phyloP scores from a whole-genome alignment of 495 filamentous ascomycete species.

The Mytilinidion resinicola region DNA sequence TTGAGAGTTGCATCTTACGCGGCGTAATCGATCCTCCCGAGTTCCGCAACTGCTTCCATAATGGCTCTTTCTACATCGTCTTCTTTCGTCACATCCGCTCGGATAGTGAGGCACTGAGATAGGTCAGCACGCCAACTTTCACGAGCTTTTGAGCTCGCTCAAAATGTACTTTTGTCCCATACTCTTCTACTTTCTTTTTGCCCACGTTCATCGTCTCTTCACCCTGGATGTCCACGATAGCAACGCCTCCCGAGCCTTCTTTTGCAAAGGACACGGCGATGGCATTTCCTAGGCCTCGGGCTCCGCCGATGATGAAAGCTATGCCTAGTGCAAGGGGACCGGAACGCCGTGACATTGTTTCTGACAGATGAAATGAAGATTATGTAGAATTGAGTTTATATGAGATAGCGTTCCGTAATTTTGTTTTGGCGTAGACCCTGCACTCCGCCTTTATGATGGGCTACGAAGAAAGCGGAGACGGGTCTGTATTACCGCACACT shows the following conservation, averaged over 20 bases:
- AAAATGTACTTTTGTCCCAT: constrained; percentile 9
- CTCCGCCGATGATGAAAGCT: constrained; percentile 30
- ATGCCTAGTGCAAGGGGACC: constrained; percentile 25
- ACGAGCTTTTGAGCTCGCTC: too few relatives aligned
- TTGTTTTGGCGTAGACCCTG: too few relatives aligned
- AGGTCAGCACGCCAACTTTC: constrained; percentile 11
- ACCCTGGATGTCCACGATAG: constrained; percentile 27
- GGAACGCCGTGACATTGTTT: not conserved
- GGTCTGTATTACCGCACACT: too few relatives aligned
- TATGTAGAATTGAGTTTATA: too few relatives aligned
- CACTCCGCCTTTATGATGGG: too few relatives aligned
- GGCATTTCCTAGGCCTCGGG: constrained; percentile 27
- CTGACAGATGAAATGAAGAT: too few relatives aligned
- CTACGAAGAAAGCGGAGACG: too few relatives aligned
- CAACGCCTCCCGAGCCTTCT: constrained; percentile 26
- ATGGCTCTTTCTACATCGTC: constrained; percentile 31
- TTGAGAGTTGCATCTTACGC: constrained; percentile 18
- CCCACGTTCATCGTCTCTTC: constrained; percentile 22
- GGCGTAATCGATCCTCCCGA: constrained; percentile 29
- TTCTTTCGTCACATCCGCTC: constrained; percentile 35
- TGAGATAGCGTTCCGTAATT: too few relatives aligned
- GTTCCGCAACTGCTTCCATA: constrained; percentile 24
- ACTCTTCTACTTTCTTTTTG: constrained; percentile 20
- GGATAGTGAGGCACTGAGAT: constrained; percentile 26
- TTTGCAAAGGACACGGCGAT: constrained; percentile 29